Conservation (phyloP, 2,329 filamentous ascomycete species). For the Claviceps pazoutovae region DNA sequence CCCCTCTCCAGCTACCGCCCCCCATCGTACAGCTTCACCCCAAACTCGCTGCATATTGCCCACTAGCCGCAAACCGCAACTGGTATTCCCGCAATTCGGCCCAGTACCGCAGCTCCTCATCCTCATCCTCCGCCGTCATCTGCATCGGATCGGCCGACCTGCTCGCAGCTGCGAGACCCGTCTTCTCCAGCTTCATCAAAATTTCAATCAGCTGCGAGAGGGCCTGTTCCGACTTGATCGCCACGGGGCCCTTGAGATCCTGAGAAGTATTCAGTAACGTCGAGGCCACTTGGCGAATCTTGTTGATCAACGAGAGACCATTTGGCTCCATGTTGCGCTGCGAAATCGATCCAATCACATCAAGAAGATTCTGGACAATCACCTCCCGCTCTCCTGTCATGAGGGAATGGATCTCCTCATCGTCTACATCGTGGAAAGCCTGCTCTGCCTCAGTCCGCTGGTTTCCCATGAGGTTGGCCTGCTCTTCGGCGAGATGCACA, state of each 20-base stretch:
- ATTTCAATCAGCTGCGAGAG: constrained; percentile 61
- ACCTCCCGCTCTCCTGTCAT: constrained; percentile 65
- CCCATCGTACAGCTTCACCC: not conserved
- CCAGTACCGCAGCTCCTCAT: constrained; percentile 65
- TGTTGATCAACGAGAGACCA: constrained; percentile 54
- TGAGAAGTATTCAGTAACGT: constrained; percentile 53
- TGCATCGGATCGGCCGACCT: constrained; percentile 18
- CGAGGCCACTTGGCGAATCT: constrained; percentile 72
- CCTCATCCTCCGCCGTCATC: constrained; percentile 49
- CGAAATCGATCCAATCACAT: constrained; percentile 61
- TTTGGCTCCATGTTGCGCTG: constrained; percentile 75
- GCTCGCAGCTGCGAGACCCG: constrained; percentile 25
- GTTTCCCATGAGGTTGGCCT: constrained; percentile 21
- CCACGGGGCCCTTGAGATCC: constrained; percentile 36
- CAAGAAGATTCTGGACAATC: constrained; percentile 68
- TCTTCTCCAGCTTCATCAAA: constrained; percentile 58
- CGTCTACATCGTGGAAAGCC: constrained; percentile 24
- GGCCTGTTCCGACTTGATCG: constrained; percentile 52
- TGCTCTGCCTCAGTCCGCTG: constrained; percentile 23
- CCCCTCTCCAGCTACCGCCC: too few relatives aligned
- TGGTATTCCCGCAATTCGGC: constrained; percentile 69
- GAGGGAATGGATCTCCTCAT: constrained; percentile 39
- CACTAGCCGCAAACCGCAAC: constrained; percentile 52
- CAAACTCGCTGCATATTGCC: constrained; percentile 32
- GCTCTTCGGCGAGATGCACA: constrained; percentile 38